phyloP scores from a whole-genome alignment of 2,329 filamentous ascomycete species.

The Biscogniauxia mediterranea region DNA sequence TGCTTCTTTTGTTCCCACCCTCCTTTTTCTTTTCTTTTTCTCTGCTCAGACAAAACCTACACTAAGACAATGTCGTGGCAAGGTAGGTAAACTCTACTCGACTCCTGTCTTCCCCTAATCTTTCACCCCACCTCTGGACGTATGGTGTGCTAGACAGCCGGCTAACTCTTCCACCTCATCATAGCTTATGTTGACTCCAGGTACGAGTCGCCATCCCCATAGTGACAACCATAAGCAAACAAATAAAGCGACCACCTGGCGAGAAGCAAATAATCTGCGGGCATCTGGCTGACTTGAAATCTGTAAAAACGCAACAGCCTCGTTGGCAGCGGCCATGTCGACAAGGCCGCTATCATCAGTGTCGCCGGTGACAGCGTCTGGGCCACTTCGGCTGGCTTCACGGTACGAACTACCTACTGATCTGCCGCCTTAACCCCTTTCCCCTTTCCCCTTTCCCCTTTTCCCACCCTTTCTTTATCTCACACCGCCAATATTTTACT shows the following conservation, averaged over 20 bases:
- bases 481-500: neutral
- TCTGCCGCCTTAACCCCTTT: constrained; percentile 1
- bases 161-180: constrained; percentile 25
- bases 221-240: neutral
- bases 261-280: neutral
- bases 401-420: constrained; percentile 51
- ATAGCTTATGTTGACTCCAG: constrained; percentile 60
- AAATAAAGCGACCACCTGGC: neutral
- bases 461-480: constrained; percentile 4
- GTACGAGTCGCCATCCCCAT: constrained; percentile 38
- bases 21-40: constrained; percentile 1
- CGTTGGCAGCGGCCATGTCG: constrained; percentile 73
- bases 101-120: constrained; percentile 14
- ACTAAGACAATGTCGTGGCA: constrained; percentile 66
- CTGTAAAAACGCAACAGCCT: constrained; percentile 54
- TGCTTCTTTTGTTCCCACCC: constrained; percentile 5
- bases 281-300: constrained; percentile 4
- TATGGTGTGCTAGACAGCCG: constrained; percentile 11
- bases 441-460: neutral
- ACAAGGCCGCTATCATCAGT: constrained; percentile 84
- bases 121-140: constrained; percentile 28
- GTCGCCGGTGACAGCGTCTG: constrained; percentile 76
- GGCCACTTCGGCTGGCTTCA: constrained; percentile 70
- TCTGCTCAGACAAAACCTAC: constrained; percentile 7
- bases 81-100: constrained; percentile 54